phyloP scores from a whole-genome alignment of 257 asterid genomes.

The Striga asiatica region DNA sequence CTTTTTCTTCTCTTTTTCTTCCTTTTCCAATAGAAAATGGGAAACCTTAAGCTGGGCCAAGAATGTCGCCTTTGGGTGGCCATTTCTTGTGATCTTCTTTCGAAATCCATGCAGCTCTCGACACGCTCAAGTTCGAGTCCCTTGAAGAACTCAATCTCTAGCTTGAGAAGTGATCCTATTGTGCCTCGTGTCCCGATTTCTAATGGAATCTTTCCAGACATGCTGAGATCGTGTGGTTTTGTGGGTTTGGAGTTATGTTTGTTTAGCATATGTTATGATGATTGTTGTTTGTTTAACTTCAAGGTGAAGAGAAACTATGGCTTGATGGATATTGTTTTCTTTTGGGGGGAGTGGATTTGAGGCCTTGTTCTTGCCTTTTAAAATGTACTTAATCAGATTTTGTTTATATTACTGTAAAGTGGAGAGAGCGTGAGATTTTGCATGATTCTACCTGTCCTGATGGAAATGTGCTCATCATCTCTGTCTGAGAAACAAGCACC shows the following conservation, averaged over 20 bases:
- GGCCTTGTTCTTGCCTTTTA: constrained; percentile 3
- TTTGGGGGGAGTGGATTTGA: background rate
- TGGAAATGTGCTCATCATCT: constrained; percentile 19
- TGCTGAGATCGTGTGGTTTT: constrained; percentile 14
- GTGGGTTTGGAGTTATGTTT: too few species aligned
- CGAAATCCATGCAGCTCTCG: constrained; percentile 1
- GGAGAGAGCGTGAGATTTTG: constrained; percentile 19
- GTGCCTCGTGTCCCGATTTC: constrained; percentile 79
- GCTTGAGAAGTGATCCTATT: constrained; percentile 71
- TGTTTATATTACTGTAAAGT: background rate
- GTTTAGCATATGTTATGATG: too few species aligned
- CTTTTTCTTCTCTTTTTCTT: constrained; percentile 48
- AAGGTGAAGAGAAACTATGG: background rate
- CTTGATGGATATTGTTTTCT: too few species aligned
- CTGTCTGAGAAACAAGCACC: constrained; percentile 13
- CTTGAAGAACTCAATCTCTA: constrained; percentile 72
- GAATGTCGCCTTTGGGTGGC: constrained; percentile 20
- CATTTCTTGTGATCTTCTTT: constrained; percentile 24
- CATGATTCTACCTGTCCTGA: constrained; percentile 20
- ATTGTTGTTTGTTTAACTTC: background rate
- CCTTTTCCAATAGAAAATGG: constrained; percentile 37
- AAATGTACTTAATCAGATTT: constrained; percentile 11
- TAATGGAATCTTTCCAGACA: constrained; percentile 35
- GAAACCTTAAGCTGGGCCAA: constrained; percentile 46
- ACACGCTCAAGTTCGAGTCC: constrained; percentile 28